A percentile compares a stretch with the other conserved stretches of the same genome.
These are phyloP conservation scores for Fusarium sp. DNA, from an alignment of 2,329 filamentous ascomycete species.

Conservation along the genomic window DNA sequence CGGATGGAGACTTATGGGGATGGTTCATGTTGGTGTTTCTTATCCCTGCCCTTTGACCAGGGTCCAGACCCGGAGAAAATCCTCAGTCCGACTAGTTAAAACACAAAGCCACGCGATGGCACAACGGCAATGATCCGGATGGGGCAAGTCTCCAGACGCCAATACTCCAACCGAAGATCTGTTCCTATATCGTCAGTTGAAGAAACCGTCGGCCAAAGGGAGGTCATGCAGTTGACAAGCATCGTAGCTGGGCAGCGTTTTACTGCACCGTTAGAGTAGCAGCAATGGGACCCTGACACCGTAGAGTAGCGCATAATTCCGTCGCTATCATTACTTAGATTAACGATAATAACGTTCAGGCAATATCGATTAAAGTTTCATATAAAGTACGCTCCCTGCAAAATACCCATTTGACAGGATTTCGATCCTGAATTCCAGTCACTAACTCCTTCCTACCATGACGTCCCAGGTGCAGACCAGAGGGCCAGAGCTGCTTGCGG, in stretches of 20 bases:
- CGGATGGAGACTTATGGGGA: background rate
- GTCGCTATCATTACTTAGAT: background rate
- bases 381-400: constrained; percentile 10
- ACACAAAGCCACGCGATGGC: background rate
- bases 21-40: constrained; percentile 2
- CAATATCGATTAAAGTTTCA: constrained; percentile 6
- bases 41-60: background rate
- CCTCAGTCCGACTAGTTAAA: constrained; percentile 5
- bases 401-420: constrained; percentile 1
- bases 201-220: background rate
- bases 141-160: constrained; percentile 3
- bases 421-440: constrained; percentile 5
- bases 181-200: background rate
- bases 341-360: background rate
- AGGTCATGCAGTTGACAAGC: background rate
- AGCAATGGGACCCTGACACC: background rate
- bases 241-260: background rate
- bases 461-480: constrained; percentile 44
- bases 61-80: background rate
- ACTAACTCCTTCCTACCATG: constrained; percentile 16
- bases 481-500: constrained; percentile 50
- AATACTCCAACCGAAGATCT: background rate
- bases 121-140: background rate
- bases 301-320: background rate
- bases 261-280: background rate